A percentile compares a stretch with the other conserved stretches of the same genome.
Evolutionary conservation across 1,139 yeast genomes (phyloP).

Genomic region (Meyerozyma guilliermondii): DNA sequence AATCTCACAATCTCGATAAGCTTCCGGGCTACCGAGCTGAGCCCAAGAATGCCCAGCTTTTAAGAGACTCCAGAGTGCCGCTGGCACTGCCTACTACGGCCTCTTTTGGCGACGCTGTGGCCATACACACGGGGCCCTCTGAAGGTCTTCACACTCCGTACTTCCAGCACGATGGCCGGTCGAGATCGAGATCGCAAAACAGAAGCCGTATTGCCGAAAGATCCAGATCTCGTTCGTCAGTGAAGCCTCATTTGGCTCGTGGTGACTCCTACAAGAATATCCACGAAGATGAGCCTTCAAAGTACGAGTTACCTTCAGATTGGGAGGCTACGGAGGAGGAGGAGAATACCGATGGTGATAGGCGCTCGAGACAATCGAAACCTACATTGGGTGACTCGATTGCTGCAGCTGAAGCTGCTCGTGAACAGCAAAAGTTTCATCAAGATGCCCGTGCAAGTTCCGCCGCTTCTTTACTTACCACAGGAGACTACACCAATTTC

Average conservation of each 20-base stretch:
- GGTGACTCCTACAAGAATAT: slow-evolving; percentile 61
- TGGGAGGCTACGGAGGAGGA: slow-evolving; percentile 17
- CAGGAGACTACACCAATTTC: slow-evolving; percentile 48
- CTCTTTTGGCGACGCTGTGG: slow-evolving; percentile 1
- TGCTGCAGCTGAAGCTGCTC: slow-evolving; percentile 38
- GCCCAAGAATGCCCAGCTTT: neutral
- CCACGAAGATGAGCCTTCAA: slow-evolving; percentile 33
- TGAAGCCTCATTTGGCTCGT: slow-evolving; percentile 55
- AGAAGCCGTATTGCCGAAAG: slow-evolving; percentile 10
- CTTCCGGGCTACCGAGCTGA: slow-evolving; percentile 1
- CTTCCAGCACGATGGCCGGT: slow-evolving; percentile 31
- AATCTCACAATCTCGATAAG: slow-evolving; percentile 26
- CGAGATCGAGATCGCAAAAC: slow-evolving; percentile 18
- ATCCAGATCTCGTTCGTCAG: slow-evolving; percentile 29
- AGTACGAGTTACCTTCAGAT: slow-evolving; percentile 43
- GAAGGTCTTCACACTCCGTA: slow-evolving; percentile 40
- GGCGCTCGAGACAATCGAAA: slow-evolving; percentile 39
- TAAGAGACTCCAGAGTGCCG: neutral
- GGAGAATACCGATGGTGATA: slow-evolving; percentile 25
- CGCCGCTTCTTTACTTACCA: slow-evolving; percentile 34
- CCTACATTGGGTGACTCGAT: slow-evolving; percentile 50
- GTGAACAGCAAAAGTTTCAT: slow-evolving; percentile 6
- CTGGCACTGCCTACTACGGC: neutral
- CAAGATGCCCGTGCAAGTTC: slow-evolving; percentile 10
- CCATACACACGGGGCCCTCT: slow-evolving; percentile 4